A percentile compares a stretch with the other conserved stretches of the same genome.
Conservation (phyloP, 768 basidiomycete genomes). For the Russula ochroleuca region DNA sequence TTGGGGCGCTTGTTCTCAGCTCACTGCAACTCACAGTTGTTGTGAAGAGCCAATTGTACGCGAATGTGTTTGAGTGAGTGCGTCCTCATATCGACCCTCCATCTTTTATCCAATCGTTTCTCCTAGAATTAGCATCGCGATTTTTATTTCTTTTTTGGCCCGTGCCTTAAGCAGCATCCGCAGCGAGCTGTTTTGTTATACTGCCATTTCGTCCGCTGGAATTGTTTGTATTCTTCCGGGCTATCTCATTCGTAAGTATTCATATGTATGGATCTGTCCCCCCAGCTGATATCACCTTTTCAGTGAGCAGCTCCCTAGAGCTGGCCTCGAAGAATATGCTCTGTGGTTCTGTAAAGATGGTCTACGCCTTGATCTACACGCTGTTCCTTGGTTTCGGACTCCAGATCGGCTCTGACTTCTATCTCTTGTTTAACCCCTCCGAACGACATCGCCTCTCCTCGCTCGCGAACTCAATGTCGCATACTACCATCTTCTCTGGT, state of each 20-base stretch:
- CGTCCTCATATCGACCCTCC: too few species aligned
- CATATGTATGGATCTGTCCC: constrained; percentile 40
- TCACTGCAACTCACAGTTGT: too few species aligned
- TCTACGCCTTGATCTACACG: constrained; percentile 78
- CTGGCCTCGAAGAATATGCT: constrained; percentile 40
- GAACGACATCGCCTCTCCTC: constrained; percentile 51
- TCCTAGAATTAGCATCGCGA: too few species aligned
- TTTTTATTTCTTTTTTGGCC: too few species aligned
- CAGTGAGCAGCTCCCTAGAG: too few species aligned
- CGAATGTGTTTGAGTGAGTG: too few species aligned
- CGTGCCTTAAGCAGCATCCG: background rate
- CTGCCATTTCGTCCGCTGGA: background rate
- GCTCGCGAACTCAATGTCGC: constrained; percentile 48
- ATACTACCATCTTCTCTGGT: constrained; percentile 52
- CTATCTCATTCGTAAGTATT: too few species aligned
- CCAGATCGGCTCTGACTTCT: constrained; percentile 77
- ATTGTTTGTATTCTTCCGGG: background rate
- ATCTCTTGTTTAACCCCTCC: constrained; percentile 57
- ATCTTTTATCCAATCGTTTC: too few species aligned
- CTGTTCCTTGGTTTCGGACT: constrained; percentile 78
- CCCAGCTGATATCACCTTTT: too few species aligned
- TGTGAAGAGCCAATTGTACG: too few species aligned
- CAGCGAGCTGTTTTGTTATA: too few species aligned
- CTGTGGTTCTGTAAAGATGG: constrained; percentile 78
- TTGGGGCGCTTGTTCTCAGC: too few species aligned